phyloP scores from a whole-genome alignment of 129 eudicot genomes.

The Chrysanthemum seticuspe region DNA sequence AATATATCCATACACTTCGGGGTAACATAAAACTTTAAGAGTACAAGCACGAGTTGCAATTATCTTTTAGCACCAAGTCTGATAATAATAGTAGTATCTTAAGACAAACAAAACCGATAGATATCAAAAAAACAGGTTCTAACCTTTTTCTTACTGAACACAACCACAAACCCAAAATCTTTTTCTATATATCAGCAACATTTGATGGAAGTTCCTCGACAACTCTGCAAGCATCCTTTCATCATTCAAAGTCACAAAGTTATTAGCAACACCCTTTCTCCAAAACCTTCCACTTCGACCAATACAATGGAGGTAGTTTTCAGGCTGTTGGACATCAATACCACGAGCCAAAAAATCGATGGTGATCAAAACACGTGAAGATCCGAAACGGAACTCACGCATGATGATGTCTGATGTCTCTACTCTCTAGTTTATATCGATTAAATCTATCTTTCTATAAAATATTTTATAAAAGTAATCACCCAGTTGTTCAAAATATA shows the following conservation, averaged over 20 bases:
- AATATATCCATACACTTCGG: not conserved
- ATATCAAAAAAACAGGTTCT: too few relatives aligned
- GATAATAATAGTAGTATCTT: not conserved
- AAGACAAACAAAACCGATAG: not conserved
- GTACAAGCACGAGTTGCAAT: conserved; percentile 4
- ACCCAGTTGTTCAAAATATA: too few relatives aligned
- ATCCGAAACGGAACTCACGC: conserved; percentile 57
- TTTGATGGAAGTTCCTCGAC: too few relatives aligned
- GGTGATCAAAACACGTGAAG: conserved; percentile 52
- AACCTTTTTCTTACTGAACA: conserved; percentile 16
- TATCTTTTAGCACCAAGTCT: conserved; percentile 9
- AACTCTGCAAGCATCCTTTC: conserved; percentile 50
- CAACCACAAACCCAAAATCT: too few relatives aligned
- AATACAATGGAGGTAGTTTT: conserved; percentile 52
- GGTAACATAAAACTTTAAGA: not conserved
- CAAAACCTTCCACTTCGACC: conserved; percentile 59
- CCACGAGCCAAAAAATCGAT: conserved; percentile 53
- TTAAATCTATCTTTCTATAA: not conserved
- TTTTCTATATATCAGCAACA: too few relatives aligned
- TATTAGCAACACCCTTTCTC: conserved; percentile 49
- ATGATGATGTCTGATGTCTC: conserved; percentile 56
- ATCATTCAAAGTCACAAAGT: conserved; percentile 44
- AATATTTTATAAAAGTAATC: too few relatives aligned
- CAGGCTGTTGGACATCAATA: conserved; percentile 53
- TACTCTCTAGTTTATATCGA: conserved; percentile 60